These are phyloP conservation scores for Kwoniella shivajii DNA, from an alignment of 1,284 basidiomycete species.

Conservation along the genomic window DNA sequence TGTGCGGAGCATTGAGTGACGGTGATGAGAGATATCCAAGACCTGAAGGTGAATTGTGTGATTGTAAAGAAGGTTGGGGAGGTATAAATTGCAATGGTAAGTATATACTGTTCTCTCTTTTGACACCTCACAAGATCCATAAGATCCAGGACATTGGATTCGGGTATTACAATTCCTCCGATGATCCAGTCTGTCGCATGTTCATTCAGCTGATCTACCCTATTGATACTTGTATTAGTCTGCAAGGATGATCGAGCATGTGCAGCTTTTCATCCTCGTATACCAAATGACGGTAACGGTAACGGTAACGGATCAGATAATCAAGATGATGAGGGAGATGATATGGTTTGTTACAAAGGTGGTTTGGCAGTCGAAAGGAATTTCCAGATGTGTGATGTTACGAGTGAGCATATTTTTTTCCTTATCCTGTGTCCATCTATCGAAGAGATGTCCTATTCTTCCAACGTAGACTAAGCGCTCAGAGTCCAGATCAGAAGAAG, in stretches of 20 bases:
- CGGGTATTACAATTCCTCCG: no score
- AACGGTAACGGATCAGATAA: constrained; percentile 59
- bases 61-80: constrained; percentile 91
- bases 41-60: constrained; percentile 72
- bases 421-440: no score
- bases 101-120: constrained; percentile 34
- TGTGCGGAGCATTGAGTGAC: constrained; percentile 88
- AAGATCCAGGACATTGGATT: no score
- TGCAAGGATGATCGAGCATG: constrained; percentile 82
- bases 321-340: constrained; percentile 58
- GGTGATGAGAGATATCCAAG: constrained; percentile 80
- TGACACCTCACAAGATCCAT: no score
- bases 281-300: constrained; percentile 31
- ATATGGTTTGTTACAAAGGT: constrained; percentile 92
- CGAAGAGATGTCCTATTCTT: no score
- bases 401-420: constrained; percentile 66
- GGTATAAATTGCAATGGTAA: constrained; percentile 95
- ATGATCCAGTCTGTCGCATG: no score
- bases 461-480: no score
- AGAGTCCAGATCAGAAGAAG: no score
- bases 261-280: constrained; percentile 67
- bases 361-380: constrained; percentile 89
- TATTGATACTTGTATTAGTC: constrained; percentile 60
- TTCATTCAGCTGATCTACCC: no score
- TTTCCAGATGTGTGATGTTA: constrained; percentile 97